phyloP scores from a whole-genome alignment of 805 yeast genomes.

The Nakazawaea ishiwadae region DNA sequence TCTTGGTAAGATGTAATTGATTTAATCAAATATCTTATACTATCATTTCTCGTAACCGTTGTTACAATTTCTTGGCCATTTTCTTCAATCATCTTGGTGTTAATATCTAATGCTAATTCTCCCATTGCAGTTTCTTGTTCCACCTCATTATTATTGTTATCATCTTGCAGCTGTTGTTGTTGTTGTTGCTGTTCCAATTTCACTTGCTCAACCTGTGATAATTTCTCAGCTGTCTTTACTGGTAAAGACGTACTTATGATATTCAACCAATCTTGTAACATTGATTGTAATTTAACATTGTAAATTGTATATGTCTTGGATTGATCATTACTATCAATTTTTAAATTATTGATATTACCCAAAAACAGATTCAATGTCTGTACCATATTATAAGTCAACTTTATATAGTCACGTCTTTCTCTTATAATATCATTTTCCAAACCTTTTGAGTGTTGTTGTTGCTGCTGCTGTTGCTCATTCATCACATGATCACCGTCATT shows the following conservation, averaged over 20 bases:
- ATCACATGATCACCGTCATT: slow-evolving; percentile 11
- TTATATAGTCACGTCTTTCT: slow-evolving; percentile 2
- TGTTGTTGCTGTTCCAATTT: slow-evolving; percentile 13
- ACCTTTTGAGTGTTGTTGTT: background rate
- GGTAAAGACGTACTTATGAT: slow-evolving; percentile 10
- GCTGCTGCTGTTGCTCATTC: slow-evolving; percentile 3
- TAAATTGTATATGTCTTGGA: background rate
- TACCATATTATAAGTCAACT: background rate
- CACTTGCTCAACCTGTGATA: slow-evolving; percentile 16
- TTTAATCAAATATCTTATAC: slow-evolving; percentile 4
- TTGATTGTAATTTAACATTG: background rate
- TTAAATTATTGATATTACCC: slow-evolving; percentile 1
- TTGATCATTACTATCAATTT: slow-evolving; percentile 1
- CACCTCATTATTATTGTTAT: slow-evolving; percentile 4
- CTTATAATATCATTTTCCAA: background rate
- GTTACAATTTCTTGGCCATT: background rate
- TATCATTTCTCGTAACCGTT: background rate
- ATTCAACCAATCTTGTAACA: slow-evolving; percentile 10
- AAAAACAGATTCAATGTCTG: slow-evolving; percentile 5
- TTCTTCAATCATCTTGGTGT: background rate
- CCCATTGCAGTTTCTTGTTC: slow-evolving; percentile 11
- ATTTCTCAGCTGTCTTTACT: slow-evolving; percentile 4
- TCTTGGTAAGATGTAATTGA: slow-evolving; percentile 5
- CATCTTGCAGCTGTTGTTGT: background rate
- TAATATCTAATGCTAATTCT: slow-evolving; percentile 4